Percentiles rank a stretch among this genome's conserved stretches.
Conservation (phyloP, 2,329 filamentous ascomycete genomes). For the Colletotrichum liriopes region DNA sequence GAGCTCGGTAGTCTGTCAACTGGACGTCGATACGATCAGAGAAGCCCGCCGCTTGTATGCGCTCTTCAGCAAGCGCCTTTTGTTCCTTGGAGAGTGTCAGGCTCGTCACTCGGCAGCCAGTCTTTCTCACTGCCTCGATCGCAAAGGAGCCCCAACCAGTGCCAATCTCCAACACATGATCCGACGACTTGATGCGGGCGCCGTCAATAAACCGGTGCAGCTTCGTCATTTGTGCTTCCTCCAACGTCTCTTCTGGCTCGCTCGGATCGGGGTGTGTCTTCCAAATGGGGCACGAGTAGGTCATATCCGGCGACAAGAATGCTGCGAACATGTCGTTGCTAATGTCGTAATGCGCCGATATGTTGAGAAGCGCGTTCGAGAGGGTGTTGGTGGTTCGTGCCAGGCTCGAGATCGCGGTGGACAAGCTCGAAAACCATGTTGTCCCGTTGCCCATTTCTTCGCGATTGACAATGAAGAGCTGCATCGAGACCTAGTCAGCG, state of each 20-base stretch:
- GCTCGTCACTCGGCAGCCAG: conserved; percentile 78
- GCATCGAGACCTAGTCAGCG: conserved; percentile 44
- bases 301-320: conserved; percentile 83
- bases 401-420: conserved; percentile 70
- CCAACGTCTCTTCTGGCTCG: conserved; percentile 69
- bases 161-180: conserved; percentile 83
- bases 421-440: conserved; percentile 73
- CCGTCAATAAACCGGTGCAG: conserved; percentile 76
- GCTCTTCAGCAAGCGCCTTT: conserved; percentile 76
- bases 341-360: conserved; percentile 82
- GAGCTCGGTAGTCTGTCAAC: conserved; percentile 78
- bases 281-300: conserved; percentile 82
- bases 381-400: conserved; percentile 72
- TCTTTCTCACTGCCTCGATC: conserved; percentile 76
- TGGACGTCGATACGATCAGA: conserved; percentile 74
- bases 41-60: conserved; percentile 74
- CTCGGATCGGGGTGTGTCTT: conserved; percentile 58
- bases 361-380: conserved; percentile 74
- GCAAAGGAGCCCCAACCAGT: conserved; percentile 84
- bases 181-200: conserved; percentile 73
- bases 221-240: conserved; percentile 78
- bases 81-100: conserved; percentile 80
- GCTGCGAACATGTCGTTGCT: conserved; percentile 83
- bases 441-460: conserved; percentile 75
- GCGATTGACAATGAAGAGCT: conserved; percentile 82